Evolutionary conservation across 1,139 yeast genomes (phyloP).

Genomic region (Candida neerlandica): DNA sequence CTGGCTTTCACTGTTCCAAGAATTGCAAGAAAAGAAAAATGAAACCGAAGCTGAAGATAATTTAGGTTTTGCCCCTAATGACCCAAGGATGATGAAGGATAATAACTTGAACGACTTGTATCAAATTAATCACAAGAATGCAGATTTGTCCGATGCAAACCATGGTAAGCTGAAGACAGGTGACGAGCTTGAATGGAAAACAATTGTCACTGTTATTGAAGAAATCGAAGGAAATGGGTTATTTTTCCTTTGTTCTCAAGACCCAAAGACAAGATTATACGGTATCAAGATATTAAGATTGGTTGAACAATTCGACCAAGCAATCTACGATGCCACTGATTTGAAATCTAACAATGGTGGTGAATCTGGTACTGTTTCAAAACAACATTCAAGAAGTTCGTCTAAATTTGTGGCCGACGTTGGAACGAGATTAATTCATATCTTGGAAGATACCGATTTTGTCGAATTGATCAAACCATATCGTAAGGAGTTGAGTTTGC

Average conservation of each 20-base stretch:
- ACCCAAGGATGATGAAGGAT: constrained; percentile 37
- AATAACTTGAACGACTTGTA: constrained; percentile 48
- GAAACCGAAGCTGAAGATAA: constrained; percentile 22
- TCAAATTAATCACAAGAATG: constrained; percentile 44
- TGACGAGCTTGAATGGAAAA: constrained; percentile 78
- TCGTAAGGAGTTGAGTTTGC: constrained; percentile 68
- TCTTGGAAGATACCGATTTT: constrained; percentile 72
- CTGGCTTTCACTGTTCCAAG: constrained; percentile 72
- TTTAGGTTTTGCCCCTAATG: constrained; percentile 34
- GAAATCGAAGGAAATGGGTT: constrained; percentile 96
- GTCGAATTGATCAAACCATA: constrained; percentile 63
- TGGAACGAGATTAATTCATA: constrained; percentile 77
- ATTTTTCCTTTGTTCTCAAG: constrained; percentile 89
- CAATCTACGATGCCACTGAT: constrained; percentile 58
- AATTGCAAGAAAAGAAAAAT: constrained; percentile 21
- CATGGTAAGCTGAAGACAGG: constrained; percentile 35
- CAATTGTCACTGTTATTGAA: constrained; percentile 80
- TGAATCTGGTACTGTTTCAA: constrained; percentile 11
- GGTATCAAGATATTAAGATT: constrained; percentile 76
- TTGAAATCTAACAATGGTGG: constrained; percentile 5
- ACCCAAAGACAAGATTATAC: constrained; percentile 67
- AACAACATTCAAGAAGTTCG: constrained; percentile 60
- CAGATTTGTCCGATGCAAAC: constrained; percentile 31
- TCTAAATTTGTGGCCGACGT: constrained; percentile 79
- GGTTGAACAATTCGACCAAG: constrained; percentile 84